Conservation (phyloP, 768 basidiomycete species). For the Xerocomellus intermedius region DNA sequence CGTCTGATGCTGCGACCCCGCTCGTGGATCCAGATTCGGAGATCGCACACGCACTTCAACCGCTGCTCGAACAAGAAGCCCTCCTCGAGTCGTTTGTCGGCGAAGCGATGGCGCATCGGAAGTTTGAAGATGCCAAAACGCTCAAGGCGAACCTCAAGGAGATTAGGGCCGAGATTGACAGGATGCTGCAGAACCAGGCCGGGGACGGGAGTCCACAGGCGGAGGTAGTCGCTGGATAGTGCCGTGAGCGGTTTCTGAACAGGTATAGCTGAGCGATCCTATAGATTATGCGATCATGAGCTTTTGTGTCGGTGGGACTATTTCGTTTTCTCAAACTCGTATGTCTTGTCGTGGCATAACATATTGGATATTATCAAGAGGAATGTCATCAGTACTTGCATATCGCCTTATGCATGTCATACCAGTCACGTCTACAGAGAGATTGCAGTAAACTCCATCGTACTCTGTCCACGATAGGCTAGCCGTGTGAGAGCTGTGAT, state of each 20-base stretch:
- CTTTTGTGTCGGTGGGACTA: background rate
- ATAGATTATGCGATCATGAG: background rate
- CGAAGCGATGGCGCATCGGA: conserved; percentile 85
- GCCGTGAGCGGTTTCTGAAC: background rate
- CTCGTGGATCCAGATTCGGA: conserved; percentile 65
- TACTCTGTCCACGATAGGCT: too few species aligned
- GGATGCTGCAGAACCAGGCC: conserved; percentile 45
- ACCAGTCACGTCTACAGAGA: background rate
- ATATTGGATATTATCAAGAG: conserved; percentile 7
- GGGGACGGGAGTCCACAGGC: background rate
- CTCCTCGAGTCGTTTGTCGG: conserved; percentile 87
- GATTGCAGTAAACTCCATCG: too few species aligned
- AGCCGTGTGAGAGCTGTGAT: too few species aligned
- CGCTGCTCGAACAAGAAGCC: conserved; percentile 91
- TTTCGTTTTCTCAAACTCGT: background rate
- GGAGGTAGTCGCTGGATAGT: background rate
- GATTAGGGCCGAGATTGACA: conserved; percentile 81
- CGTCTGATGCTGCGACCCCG: conserved; percentile 16
- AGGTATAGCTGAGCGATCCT: background rate
- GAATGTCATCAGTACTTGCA: background rate
- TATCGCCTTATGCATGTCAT: background rate
- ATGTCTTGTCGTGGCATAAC: background rate
- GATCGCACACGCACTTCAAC: conserved; percentile 74
- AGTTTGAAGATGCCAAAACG: conserved; percentile 93
- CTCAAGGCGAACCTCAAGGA: conserved; percentile 78